A percentile compares a stretch with the other conserved stretches of the same genome.
Evolutionary conservation across 805 yeast species (phyloP).

Genomic region (Ogataea trehaloabstinens): DNA sequence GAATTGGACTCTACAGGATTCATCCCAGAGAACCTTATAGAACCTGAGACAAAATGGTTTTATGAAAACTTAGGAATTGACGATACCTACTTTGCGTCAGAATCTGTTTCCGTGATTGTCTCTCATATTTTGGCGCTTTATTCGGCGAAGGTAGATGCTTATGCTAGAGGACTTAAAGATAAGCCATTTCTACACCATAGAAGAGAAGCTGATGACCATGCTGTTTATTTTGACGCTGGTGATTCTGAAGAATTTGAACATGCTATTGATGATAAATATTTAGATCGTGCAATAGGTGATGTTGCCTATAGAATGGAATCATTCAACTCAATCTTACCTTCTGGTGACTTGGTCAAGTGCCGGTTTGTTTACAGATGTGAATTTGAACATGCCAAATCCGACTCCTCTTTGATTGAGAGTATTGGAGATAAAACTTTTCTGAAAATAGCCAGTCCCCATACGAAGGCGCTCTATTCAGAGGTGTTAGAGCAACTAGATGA

Average conservation of each 20-base stretch:
- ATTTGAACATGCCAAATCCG: slow-evolving; percentile 36
- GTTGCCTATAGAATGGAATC: slow-evolving; percentile 70
- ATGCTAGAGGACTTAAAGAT: slow-evolving; percentile 52
- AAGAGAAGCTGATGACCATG: slow-evolving; percentile 79
- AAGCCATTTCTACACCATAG: slow-evolving; percentile 72
- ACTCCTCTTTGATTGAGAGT: slow-evolving; percentile 49
- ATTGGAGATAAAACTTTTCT: slow-evolving; percentile 80
- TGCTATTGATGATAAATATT: slow-evolving; percentile 76
- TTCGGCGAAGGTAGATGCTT: slow-evolving; percentile 90
- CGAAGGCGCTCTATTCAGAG: slow-evolving; percentile 72
- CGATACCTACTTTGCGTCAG: slow-evolving; percentile 87
- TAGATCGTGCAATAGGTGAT: slow-evolving; percentile 47
- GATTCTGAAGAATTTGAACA: slow-evolving; percentile 54
- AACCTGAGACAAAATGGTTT: slow-evolving; percentile 85
- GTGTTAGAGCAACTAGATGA: slow-evolving; percentile 65
- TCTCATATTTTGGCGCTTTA: slow-evolving; percentile 84
- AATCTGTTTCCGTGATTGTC: slow-evolving; percentile 75
- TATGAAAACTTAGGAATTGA: slow-evolving; percentile 86
- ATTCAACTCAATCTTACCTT: slow-evolving; percentile 62
- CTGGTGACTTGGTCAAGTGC: slow-evolving; percentile 52
- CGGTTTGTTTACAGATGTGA: slow-evolving; percentile 80
- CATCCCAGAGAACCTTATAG: slow-evolving; percentile 84
- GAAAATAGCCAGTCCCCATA: slow-evolving; percentile 74
- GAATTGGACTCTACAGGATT: slow-evolving; percentile 79
- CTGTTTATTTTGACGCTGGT: slow-evolving; percentile 83